Base-by-base conservation (phyloP, 1,139 yeast genomes). In the Pichia sp. region DNA sequence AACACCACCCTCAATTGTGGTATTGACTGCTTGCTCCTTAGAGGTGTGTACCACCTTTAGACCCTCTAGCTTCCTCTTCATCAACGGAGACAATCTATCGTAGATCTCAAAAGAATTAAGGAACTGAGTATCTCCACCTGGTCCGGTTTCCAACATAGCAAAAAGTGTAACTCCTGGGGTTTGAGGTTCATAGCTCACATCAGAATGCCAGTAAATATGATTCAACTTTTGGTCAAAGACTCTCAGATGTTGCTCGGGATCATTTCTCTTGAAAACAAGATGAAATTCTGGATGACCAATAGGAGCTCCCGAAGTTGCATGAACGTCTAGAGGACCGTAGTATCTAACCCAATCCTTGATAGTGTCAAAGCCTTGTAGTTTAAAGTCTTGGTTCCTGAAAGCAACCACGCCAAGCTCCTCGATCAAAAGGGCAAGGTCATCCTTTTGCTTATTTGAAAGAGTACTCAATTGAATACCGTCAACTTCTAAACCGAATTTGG, bases 111-210 rank as follows among this genome's bases (percentile, higher is more conserved):
- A 74, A 30, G 82, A 75, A 57, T 81, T 84, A 5, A 81, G 74
- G 70, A 85, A 85, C 51, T 81, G 69, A 16, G 93, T 85, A 66
- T 85, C 91, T 51, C 90, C 90, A 51, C 91, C 91, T 50, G 50
- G 52, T 19, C 56, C 57, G 12, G 62, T 57, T 52, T 64, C 62
- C 23, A 64, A 68, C 53, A 82, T 76, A 48, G 81, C 74, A 60
- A 85, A 79, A 47, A 82, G 74, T 1, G 91, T 85, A 55, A 79
- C 71, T 1, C 83, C 79, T 4, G 91, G 87, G 9, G 91, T 87
- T 65, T 83, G 88, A 54, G 74, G 70, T 63, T 85, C 91, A 65
- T 83, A 85, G 21, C 87, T 75, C 34, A 82, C 83, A 64, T 85
- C 91, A 1, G 86, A 75, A 66, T 85, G 91, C 84, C 86, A 84